Percentiles rank a stretch among this genome's conserved stretches.
Conservation (phyloP, 345 rosid genomes). For the Jatropha curcas region DNA sequence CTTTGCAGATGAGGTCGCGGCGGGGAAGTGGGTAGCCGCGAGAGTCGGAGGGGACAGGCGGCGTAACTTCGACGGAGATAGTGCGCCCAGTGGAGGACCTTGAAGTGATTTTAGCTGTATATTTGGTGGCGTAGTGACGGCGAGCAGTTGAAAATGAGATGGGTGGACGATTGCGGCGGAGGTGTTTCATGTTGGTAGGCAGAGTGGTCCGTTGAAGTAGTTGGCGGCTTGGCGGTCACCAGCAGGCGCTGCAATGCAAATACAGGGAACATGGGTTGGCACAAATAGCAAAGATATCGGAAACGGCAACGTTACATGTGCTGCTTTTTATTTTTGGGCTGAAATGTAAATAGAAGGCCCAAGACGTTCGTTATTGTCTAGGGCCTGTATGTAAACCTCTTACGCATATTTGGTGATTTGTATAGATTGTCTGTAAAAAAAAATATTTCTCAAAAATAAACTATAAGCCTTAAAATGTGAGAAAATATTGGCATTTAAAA, state of each 20-base stretch:
- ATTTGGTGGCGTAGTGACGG: slow-evolving; percentile 70
- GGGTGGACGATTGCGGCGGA: not conserved
- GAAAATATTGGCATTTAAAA: no score
- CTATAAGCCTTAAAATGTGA: no score
- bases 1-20: slow-evolving; percentile 70
- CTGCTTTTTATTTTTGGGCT: no score
- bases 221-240: not conserved
- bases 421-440: no score
- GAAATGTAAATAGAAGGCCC: no score
- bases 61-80: slow-evolving; percentile 70
- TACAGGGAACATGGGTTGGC: not conserved
- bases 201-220: not conserved
- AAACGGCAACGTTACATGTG: no score
- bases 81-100: slow-evolving; percentile 72
- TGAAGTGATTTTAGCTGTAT: slow-evolving; percentile 75
- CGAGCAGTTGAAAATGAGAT: not conserved
- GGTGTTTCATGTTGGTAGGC: not conserved
- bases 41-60: slow-evolving; percentile 54
- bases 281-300: no score
- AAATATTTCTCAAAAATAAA: no score
- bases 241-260: not conserved
- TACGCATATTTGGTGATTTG: no score
- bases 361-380: no score
- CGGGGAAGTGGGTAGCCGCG: slow-evolving; percentile 85
- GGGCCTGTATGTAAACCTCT: no score